Conservation (phyloP, 2,329 filamentous ascomycete species). For the Pestalotiopsis sp. region DNA sequence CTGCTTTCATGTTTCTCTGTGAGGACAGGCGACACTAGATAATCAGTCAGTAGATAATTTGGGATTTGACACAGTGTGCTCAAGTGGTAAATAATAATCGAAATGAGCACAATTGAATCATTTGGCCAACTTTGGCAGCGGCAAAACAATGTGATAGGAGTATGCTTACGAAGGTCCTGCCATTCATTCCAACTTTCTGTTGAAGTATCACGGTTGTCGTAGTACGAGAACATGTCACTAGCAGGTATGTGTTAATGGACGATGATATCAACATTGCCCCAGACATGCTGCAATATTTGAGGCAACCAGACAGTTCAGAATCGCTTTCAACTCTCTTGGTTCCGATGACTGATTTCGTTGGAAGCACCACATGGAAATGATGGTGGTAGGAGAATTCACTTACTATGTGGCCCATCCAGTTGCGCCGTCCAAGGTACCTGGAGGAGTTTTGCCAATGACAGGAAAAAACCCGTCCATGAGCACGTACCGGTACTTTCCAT, state of each 20-base stretch:
- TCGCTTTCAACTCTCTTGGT: no score
- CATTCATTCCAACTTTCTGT: neutral
- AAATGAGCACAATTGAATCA: no score
- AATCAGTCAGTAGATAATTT: neutral
- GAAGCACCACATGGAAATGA: neutral
- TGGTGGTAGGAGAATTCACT: neutral
- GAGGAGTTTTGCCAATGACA: neutral
- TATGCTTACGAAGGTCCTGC: neutral
- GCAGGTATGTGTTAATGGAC: neutral
- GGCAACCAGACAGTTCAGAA: no score
- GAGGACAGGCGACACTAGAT: neutral
- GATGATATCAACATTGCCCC: neutral
- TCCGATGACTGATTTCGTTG: neutral
- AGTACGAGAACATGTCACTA: neutral
- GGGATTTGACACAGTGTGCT: no score
- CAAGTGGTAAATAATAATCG: no score
- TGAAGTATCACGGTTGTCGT: neutral
- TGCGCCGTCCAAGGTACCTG: neutral
- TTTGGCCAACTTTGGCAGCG: neutral
- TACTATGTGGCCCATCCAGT: neutral
- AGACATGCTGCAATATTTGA: no score
- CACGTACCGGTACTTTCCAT: neutral
- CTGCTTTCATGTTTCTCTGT: neutral
- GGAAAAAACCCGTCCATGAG: neutral
- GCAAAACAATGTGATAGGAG: neutral